Conservation (phyloP, 1,284 basidiomycete species). For the Gomphus sp. region DNA sequence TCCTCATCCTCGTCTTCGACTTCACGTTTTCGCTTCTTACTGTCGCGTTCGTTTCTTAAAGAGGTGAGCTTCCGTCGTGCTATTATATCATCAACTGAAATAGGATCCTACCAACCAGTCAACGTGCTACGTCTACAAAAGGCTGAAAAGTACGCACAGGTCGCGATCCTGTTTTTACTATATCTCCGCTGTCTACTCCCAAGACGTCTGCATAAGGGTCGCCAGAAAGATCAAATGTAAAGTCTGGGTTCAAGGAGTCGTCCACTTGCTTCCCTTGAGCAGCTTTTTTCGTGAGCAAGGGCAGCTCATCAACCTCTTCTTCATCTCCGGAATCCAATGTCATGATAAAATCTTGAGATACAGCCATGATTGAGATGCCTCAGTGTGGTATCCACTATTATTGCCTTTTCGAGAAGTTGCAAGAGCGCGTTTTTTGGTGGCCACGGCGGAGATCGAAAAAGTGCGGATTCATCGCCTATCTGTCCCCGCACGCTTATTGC, state of each 20-base stretch:
- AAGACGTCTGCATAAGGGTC: constrained; percentile 56
- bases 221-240: constrained; percentile 72
- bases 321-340: constrained; percentile 77
- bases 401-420: constrained; percentile 4
- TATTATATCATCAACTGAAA: constrained; percentile 91
- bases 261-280: constrained; percentile 36
- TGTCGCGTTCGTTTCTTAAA: constrained; percentile 13
- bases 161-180: constrained; percentile 54
- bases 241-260: constrained; percentile 67
- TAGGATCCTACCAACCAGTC: constrained; percentile 43
- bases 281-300: constrained; percentile 17
- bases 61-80: constrained; percentile 47
- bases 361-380: constrained; percentile 13
- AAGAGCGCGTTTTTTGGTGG: background rate
- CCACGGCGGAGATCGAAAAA: background rate
- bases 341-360: constrained; percentile 58
- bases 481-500: background rate
- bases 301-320: constrained; percentile 21
- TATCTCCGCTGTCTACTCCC: constrained; percentile 34
- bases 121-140: constrained; percentile 7
- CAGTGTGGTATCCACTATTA: background rate
- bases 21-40: constrained; percentile 52
- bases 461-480: background rate
- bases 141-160: constrained; percentile 38
- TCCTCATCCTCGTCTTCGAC: constrained; percentile 21